phyloP scores from a whole-genome alignment of 2,329 filamentous ascomycete species.

The Botrytis cinerea region DNA sequence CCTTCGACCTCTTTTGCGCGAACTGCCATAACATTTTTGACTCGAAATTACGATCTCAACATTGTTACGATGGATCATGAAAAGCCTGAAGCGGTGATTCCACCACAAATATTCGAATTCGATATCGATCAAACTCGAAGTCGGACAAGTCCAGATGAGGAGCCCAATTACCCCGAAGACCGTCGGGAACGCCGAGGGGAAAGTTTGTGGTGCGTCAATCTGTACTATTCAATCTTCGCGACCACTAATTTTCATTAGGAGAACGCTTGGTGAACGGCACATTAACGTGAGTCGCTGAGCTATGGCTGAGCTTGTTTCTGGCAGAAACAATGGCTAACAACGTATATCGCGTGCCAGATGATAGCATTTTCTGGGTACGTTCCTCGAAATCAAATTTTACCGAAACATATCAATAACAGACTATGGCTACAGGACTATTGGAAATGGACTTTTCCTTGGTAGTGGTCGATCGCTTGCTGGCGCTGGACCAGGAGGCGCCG shows the following conservation, averaged over 20 bases:
- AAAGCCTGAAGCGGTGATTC: slow-evolving; percentile 36
- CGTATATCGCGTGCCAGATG: slow-evolving; percentile 40
- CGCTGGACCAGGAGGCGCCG: slow-evolving; percentile 47
- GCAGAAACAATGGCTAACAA: slow-evolving; percentile 23
- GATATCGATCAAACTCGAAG: slow-evolving; percentile 27
- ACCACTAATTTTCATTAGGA: slow-evolving; percentile 39
- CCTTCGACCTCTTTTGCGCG: slow-evolving; percentile 7
- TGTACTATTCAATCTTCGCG: slow-evolving; percentile 2
- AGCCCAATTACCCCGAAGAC: slow-evolving; percentile 34
- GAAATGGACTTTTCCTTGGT: slow-evolving; percentile 48
- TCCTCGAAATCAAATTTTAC: slow-evolving; percentile 7
- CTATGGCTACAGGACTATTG: slow-evolving; percentile 42
- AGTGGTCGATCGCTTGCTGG: slow-evolving; percentile 45
- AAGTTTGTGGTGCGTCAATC: slow-evolving; percentile 35
- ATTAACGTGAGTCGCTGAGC: slow-evolving; percentile 42
- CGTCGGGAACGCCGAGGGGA: slow-evolving; percentile 36
- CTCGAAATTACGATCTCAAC: background rate
- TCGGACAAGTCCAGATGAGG: slow-evolving; percentile 33
- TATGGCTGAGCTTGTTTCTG: background rate
- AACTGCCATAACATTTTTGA: background rate
- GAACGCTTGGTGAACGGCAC: slow-evolving; percentile 46
- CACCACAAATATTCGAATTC: slow-evolving; percentile 36
- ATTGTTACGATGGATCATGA: slow-evolving; percentile 37
- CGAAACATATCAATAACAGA: slow-evolving; percentile 19
- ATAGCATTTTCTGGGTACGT: slow-evolving; percentile 49